These are phyloP conservation scores for Cercospora citrullina DNA, from an alignment of 2,329 filamentous ascomycete genomes.

Conservation along the genomic window DNA sequence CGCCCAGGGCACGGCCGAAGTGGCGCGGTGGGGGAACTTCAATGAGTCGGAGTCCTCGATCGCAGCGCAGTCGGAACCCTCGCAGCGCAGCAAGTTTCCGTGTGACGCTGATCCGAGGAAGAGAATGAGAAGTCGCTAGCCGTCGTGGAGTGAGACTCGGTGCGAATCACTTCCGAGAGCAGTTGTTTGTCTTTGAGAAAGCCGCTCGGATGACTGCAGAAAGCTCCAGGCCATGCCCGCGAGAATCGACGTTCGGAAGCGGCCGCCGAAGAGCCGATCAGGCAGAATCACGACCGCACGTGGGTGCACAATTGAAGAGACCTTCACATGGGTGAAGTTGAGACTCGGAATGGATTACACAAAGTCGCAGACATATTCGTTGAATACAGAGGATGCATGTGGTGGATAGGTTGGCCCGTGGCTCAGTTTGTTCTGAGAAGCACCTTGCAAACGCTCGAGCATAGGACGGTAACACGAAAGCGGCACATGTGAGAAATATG, in stretches of 20 bases:
- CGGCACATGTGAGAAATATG: not conserved
- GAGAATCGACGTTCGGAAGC: slow-evolving; percentile 1
- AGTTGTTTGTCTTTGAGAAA: not conserved
- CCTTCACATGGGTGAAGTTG: not conserved
- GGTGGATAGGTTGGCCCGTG: too few relatives aligned
- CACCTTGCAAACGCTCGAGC: not conserved
- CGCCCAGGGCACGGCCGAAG: not conserved
- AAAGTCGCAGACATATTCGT: too few relatives aligned
- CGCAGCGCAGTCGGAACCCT: not conserved
- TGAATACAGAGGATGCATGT: too few relatives aligned
- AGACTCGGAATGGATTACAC: too few relatives aligned
- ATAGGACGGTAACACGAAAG: not conserved
- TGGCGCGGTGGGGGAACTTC: not conserved
- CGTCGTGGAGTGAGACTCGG: not conserved
- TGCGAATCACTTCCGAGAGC: not conserved
- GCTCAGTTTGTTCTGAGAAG: too few relatives aligned
- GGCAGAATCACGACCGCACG: not conserved
- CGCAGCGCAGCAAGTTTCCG: not conserved
- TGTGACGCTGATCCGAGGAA: not conserved
- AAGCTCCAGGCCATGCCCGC: not conserved
- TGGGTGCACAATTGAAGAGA: not conserved
- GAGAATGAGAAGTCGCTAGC: not conserved
- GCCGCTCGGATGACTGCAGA: not conserved
- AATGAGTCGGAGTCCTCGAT: not conserved
- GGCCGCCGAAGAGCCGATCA: not conserved